These are phyloP conservation scores for Neurospora tetraspora DNA, from an alignment of 495 filamentous ascomycete genomes.

Conservation along the genomic window DNA sequence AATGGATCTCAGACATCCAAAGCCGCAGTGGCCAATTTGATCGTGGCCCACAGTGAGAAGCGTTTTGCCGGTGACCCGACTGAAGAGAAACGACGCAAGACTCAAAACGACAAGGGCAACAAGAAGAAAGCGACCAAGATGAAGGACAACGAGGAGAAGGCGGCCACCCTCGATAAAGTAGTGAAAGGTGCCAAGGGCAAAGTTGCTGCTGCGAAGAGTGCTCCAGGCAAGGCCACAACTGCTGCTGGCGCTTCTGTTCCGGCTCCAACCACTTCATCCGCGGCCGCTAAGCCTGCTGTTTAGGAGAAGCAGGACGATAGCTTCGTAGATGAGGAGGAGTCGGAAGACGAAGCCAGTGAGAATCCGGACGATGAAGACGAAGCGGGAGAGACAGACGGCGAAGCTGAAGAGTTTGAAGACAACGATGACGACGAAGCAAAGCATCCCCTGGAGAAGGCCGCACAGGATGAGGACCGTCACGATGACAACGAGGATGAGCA, in stretches of 20 bases:
- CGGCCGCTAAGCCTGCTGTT: neutral
- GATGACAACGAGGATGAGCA: neutral
- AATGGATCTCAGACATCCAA: neutral
- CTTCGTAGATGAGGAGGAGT: neutral
- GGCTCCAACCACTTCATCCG: neutral
- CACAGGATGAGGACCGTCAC: neutral
- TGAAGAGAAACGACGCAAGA: neutral
- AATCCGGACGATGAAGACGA: neutral
- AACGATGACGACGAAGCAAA: neutral
- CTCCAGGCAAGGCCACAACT: neutral
- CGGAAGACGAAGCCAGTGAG: neutral
- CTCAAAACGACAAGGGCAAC: neutral
- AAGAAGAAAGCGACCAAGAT: neutral
- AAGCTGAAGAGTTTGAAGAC: neutral
- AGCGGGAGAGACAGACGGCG: neutral
- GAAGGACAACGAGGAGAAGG: neutral
- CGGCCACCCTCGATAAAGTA: neutral
- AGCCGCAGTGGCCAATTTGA: neutral
- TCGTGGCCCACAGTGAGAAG: neutral
- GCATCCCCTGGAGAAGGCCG: neutral
- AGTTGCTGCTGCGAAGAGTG: neutral
- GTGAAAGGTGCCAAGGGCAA: neutral
- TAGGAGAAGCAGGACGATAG: neutral
- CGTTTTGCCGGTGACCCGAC: neutral
- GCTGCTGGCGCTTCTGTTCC: neutral